Conservation (phyloP, 1,284 basidiomycete genomes). For the Apiotrichum laibachii region DNA sequence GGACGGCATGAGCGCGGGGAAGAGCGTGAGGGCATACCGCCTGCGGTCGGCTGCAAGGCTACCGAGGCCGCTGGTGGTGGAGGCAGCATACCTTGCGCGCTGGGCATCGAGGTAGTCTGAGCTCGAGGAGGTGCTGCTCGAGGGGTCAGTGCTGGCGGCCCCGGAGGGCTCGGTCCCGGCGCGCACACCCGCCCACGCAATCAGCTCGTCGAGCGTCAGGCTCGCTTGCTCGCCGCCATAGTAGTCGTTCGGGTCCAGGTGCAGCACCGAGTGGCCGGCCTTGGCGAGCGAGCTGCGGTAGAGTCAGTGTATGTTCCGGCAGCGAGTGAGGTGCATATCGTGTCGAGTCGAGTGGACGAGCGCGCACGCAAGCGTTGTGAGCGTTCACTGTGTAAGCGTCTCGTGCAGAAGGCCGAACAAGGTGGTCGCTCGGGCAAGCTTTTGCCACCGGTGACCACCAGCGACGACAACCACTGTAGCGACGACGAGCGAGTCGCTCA, state of each 20-base stretch:
- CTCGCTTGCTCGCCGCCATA: conserved; percentile 84
- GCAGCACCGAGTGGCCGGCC: conserved; percentile 78
- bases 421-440: too few species aligned
- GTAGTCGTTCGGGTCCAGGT: conserved; percentile 78
- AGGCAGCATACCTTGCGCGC: conserved; percentile 17
- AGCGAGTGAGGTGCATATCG: neutral
- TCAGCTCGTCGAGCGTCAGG: conserved; percentile 74
- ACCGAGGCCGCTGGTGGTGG: conserved; percentile 51
- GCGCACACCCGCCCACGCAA: conserved; percentile 60
- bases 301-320: neutral
- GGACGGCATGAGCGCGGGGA: conserved; percentile 77
- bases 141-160: neutral
- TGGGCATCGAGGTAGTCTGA: conserved; percentile 1
- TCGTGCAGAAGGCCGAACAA: too few species aligned
- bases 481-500: too few species aligned
- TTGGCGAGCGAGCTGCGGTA: conserved; percentile 73
- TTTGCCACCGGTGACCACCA: too few species aligned
- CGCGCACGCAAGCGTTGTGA: too few species aligned
- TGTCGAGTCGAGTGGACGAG: too few species aligned
- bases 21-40: conserved; percentile 80
- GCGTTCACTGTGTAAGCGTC: too few species aligned
- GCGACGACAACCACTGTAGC: too few species aligned
- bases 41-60: conserved; percentile 59
- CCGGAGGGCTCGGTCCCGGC: neutral
- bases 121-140: neutral